Percentiles rank a stretch among this genome's conserved stretches.
These are phyloP conservation scores for Forsythia viridissima DNA, from an alignment of 257 asterid species.

Conservation along the genomic window DNA sequence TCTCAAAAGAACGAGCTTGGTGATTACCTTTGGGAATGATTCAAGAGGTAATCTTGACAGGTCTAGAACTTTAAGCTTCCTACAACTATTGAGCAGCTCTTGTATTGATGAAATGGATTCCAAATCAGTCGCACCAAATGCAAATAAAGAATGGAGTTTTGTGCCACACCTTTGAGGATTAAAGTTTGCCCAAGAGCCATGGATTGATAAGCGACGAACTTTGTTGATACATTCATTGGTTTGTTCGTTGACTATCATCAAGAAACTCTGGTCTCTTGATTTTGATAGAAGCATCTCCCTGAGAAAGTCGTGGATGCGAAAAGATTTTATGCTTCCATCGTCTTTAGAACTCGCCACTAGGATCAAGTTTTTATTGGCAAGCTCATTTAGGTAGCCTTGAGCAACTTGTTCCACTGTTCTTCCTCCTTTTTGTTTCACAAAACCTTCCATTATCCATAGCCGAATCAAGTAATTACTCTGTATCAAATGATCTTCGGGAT, in stretches of 20 bases:
- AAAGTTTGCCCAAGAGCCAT: not conserved
- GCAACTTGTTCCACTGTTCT: slow-evolving; percentile 35
- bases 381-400: slow-evolving; percentile 30
- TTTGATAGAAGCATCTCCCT: slow-evolving; percentile 20
- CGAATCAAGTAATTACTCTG: slow-evolving; percentile 14
- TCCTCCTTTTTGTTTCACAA: slow-evolving; percentile 15
- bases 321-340: slow-evolving; percentile 25
- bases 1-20: slow-evolving; percentile 13
- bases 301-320: slow-evolving; percentile 22
- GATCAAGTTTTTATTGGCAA: slow-evolving; percentile 30
- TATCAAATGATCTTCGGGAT: slow-evolving; percentile 25
- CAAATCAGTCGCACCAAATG: slow-evolving; percentile 7
- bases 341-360: not conserved
- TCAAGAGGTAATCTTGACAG: slow-evolving; percentile 18
- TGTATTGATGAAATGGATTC: not conserved
- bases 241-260: not conserved
- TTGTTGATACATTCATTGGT: not conserved
- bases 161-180: not conserved
- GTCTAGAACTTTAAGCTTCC: slow-evolving; percentile 27
- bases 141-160: slow-evolving; percentile 21
- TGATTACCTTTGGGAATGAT: slow-evolving; percentile 14
- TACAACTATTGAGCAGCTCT: slow-evolving; percentile 1
- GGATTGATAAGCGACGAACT: slow-evolving; percentile 28
- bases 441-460: slow-evolving; percentile 33
- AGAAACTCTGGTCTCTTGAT: slow-evolving; percentile 15